Evolutionary conservation across 352 stramenopile genomes (phyloP).

Genomic region (Pythium grandisporangium): DNA sequence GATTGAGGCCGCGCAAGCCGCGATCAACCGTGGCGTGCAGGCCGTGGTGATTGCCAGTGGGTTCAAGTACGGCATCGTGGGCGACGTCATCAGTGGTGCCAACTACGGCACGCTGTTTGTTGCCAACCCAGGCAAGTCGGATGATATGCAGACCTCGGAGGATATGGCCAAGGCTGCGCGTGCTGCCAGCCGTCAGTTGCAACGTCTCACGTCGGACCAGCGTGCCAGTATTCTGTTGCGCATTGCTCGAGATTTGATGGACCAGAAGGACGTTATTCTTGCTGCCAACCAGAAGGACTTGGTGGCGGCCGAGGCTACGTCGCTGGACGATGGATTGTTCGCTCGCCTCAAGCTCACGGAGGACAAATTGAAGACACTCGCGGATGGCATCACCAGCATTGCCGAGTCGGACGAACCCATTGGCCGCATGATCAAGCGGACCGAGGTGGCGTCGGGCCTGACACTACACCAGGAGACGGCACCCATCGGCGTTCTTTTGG

Average conservation of each 20-base stretch:
- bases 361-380: constrained; percentile 92
- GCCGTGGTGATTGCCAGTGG: constrained; percentile 92
- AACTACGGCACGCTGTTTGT: constrained; percentile 84
- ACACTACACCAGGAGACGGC: constrained; percentile 91
- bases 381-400: constrained; percentile 92
- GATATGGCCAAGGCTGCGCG: constrained; percentile 81
- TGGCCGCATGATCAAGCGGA: constrained; percentile 64
- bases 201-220: constrained; percentile 80
- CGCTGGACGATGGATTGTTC: constrained; percentile 56
- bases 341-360: constrained; percentile 84
- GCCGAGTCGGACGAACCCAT: constrained; percentile 73
- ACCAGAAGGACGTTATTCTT: constrained; percentile 79
- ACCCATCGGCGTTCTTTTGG: constrained; percentile 95
- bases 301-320: constrained; percentile 54
- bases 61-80: constrained; percentile 90
- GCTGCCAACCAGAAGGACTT: constrained; percentile 92
- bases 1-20: constrained; percentile 85
- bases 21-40: constrained; percentile 85
- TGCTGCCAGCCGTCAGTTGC: constrained; percentile 80
- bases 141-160: constrained; percentile 40
- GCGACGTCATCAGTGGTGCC: constrained; percentile 74
- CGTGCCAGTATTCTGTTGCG: constrained; percentile 83
- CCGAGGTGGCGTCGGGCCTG: constrained; percentile 89
- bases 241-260: constrained; percentile 83
- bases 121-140: constrained; percentile 36